phyloP scores from a whole-genome alignment of 129 eudicot genomes.

The Smallanthus sonchifolius region DNA sequence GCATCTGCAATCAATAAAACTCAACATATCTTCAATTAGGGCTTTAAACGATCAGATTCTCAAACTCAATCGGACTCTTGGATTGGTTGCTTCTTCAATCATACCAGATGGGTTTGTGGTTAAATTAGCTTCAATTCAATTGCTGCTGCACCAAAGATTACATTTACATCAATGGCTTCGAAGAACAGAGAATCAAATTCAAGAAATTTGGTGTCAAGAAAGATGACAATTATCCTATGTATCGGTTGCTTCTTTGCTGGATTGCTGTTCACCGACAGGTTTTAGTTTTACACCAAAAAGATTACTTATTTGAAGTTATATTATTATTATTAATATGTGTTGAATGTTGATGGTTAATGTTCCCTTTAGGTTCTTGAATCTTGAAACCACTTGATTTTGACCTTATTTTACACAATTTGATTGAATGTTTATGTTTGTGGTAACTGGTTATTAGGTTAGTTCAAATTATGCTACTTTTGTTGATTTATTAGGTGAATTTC shows the following conservation, averaged over 20 bases:
- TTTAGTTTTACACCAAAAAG: conserved; percentile 25
- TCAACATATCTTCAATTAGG: neutral
- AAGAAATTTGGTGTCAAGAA: conserved; percentile 54
- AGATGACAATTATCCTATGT: conserved; percentile 54
- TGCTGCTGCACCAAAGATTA: neutral
- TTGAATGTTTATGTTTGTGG: neutral
- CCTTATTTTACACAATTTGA: neutral
- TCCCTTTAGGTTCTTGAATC: conserved; percentile 10
- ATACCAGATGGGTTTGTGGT: conserved; percentile 10
- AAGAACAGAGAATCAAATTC: conserved; percentile 57
- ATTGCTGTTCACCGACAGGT: conserved; percentile 95
- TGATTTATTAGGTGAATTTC: neutral
- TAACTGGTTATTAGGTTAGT: neutral
- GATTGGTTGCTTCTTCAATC: conserved; percentile 4
- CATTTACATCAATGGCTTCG: conserved; percentile 53
- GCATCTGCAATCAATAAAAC: neutral
- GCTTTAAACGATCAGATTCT: neutral
- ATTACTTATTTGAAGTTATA: neutral
- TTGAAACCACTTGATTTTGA: neutral
- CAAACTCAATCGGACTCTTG: neutral
- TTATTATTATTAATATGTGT: neutral
- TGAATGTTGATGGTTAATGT: neutral
- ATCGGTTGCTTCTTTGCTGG: conserved; percentile 80
- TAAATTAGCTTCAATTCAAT: conserved; percentile 10
- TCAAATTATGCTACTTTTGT: neutral